Conservation (phyloP, 768 basidiomycete genomes). For the Lentinula edodes region DNA sequence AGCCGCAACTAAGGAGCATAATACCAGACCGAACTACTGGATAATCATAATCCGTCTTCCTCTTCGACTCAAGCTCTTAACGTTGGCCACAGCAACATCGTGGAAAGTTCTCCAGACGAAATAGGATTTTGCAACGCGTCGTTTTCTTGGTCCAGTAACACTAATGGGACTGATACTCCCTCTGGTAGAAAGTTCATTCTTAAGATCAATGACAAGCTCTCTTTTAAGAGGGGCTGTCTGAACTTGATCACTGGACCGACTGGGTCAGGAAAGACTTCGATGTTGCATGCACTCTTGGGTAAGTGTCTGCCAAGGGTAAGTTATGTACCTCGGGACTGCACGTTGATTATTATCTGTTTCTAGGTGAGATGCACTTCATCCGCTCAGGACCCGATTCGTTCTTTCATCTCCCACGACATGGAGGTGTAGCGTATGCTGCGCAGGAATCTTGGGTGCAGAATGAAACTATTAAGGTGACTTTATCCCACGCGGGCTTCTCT, state of each 20-base stretch:
- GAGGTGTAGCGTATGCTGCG: constrained; percentile 73
- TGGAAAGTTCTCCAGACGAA: constrained; percentile 4
- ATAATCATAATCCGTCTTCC: constrained; percentile 10
- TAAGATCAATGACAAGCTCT: constrained; percentile 30
- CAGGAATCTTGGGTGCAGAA: constrained; percentile 87
- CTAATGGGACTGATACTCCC: constrained; percentile 16
- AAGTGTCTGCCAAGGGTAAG: neutral
- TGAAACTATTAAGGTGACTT: constrained; percentile 57
- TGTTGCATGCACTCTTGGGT: constrained; percentile 42
- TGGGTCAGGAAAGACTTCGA: constrained; percentile 32
- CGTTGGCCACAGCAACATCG: neutral
- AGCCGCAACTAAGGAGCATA: neutral
- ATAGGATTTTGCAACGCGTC: constrained; percentile 29
- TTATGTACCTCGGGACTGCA: constrained; percentile 8
- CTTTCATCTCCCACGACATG: constrained; percentile 62
- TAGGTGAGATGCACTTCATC: constrained; percentile 55
- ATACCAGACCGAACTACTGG: constrained; percentile 24
- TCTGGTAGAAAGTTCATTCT: constrained; percentile 31
- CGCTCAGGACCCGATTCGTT: constrained; percentile 48
- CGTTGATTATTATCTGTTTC: neutral
- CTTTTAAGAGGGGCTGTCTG: constrained; percentile 31
- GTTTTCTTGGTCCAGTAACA: constrained; percentile 31
- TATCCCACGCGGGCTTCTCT: neutral
- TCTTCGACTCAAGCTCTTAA: neutral
- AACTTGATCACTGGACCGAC: constrained; percentile 37